Conservation (phyloP, 805 yeast genomes). For the Lipomyces chichibuensis region DNA sequence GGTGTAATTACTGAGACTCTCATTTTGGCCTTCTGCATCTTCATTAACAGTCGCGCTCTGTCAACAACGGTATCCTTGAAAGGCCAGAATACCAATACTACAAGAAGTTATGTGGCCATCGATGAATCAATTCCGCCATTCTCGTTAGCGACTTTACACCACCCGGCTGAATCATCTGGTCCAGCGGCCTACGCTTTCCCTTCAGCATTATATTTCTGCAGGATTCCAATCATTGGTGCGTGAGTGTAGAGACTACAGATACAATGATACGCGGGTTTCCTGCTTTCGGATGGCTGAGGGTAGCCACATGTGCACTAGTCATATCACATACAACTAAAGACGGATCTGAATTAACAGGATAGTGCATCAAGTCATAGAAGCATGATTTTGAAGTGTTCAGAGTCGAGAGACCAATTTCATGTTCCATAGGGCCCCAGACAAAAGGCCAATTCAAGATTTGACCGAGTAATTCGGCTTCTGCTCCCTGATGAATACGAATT, state of each 20-base stretch:
- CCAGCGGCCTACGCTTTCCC: slow-evolving; percentile 7
- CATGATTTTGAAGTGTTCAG: slow-evolving; percentile 46
- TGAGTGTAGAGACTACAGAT: slow-evolving; percentile 8
- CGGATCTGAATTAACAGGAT: slow-evolving; percentile 11
- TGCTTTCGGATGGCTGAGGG: slow-evolving; percentile 45
- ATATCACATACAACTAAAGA: slow-evolving; percentile 62
- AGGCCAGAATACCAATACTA: slow-evolving; percentile 49
- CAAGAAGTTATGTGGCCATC: slow-evolving; percentile 47
- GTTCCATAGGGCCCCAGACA: slow-evolving; percentile 40
- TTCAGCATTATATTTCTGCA: slow-evolving; percentile 6
- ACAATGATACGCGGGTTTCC: slow-evolving; percentile 14
- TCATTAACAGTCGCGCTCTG: slow-evolving; percentile 49
- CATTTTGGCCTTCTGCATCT: slow-evolving; percentile 31
- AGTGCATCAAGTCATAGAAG: slow-evolving; percentile 42
- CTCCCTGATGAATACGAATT: slow-evolving; percentile 44
- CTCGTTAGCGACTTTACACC: slow-evolving; percentile 31
- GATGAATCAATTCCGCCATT: slow-evolving; percentile 45
- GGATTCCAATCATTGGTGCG: slow-evolving; percentile 3
- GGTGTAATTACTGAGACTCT: not conserved
- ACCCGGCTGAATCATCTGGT: slow-evolving; percentile 26
- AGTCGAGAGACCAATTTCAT: not conserved
- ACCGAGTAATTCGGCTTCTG: slow-evolving; percentile 35
- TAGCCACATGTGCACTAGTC: slow-evolving; percentile 55
- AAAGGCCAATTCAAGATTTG: slow-evolving; percentile 39
- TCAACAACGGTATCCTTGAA: slow-evolving; percentile 50